phyloP scores from a whole-genome alignment of 495 filamentous ascomycete genomes.

The Neurospora hispaniola region DNA sequence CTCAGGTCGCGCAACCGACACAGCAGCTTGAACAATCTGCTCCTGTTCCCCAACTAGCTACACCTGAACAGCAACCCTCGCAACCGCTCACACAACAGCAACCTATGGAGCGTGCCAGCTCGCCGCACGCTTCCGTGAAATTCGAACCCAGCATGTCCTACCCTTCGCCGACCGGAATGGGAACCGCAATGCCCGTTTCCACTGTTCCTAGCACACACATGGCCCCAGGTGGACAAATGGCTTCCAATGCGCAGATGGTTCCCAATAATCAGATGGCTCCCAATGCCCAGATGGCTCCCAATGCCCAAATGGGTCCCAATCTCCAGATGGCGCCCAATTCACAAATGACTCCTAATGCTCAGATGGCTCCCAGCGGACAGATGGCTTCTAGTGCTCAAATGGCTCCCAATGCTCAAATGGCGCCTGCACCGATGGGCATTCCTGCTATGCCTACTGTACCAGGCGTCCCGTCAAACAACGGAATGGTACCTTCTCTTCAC shows the following conservation, averaged over 20 bases:
- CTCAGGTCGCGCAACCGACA: not conserved
- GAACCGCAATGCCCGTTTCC: constrained; percentile 14
- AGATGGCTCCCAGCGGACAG: not conserved
- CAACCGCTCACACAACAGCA: constrained; percentile 10
- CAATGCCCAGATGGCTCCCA: not conserved
- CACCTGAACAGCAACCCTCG: constrained; percentile 15
- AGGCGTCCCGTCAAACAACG: constrained; percentile 22
- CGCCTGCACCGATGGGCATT: constrained; percentile 35
- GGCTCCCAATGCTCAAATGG: constrained; percentile 44
- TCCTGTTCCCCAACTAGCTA: constrained; percentile 4
- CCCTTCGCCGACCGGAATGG: constrained; percentile 28
- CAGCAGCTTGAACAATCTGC: not conserved
- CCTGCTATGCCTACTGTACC: constrained; percentile 34
- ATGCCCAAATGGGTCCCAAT: not conserved
- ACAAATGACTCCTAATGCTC: not conserved
- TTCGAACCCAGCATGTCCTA: constrained; percentile 24
- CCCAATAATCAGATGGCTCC: not conserved
- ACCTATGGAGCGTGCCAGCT: constrained; percentile 55
- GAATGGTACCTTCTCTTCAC: not conserved
- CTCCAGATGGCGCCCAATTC: not conserved
- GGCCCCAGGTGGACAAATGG: constrained; percentile 20
- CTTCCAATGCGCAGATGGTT: not conserved
- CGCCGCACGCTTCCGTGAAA: constrained; percentile 58
- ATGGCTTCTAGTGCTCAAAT: not conserved
- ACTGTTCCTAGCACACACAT: constrained; percentile 42